Base-by-base conservation (phyloP, 2,329 filamentous ascomycete genomes). In the Colletotrichum eremochloae region DNA sequence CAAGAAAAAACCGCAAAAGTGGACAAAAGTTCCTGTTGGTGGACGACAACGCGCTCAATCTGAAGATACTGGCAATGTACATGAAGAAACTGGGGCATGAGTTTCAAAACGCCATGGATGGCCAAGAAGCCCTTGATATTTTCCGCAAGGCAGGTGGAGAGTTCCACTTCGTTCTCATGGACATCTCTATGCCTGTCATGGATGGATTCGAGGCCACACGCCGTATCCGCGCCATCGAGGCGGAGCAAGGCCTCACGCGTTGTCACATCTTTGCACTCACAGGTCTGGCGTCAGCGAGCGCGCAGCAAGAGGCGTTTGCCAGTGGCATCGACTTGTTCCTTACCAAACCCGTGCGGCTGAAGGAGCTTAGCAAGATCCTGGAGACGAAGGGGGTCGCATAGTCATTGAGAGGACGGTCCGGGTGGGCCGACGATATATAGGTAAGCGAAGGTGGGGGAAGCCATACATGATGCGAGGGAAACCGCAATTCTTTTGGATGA, bases 151-250 rank as follows among this genome's bases (percentile, higher is more conserved):
- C 75, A 1, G 76, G 77, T 0, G 74, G 74, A 0, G 63, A 76
- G 0, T 83, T 76, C 33, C 71, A 69, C 0, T 81, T 78, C 62
- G 73, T 85, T 0, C 73, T 85, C 5, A 85, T 83, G 76, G 88
- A 90, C 74, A 85, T 89, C 1, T 88, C 84, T 66, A 90, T 90
- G 88, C 88, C 88, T 0, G 78, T 89, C 3, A 86, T 90, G 76
- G 85, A 90, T 72, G 86, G 86, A 0, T 82, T 88, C 3, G 85
- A 85, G 20, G 84, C 85, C 0, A 88, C 87, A 1, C 79, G 84
- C 1, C 79, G 81, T n/a, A 88, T 89, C 18, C 82, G 88, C 1
- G 81, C 82, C 1, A 81, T 86, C 44, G 88, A 90, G 75, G 78
- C 81, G 4, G 80, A 85, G 0, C 76, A 81, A 7, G 79, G 81